Evolutionary conservation across 352 stramenopile genomes (phyloP), one percentile per base, ranked within the genome.

Genomic region (Pythium sp.): DNA sequence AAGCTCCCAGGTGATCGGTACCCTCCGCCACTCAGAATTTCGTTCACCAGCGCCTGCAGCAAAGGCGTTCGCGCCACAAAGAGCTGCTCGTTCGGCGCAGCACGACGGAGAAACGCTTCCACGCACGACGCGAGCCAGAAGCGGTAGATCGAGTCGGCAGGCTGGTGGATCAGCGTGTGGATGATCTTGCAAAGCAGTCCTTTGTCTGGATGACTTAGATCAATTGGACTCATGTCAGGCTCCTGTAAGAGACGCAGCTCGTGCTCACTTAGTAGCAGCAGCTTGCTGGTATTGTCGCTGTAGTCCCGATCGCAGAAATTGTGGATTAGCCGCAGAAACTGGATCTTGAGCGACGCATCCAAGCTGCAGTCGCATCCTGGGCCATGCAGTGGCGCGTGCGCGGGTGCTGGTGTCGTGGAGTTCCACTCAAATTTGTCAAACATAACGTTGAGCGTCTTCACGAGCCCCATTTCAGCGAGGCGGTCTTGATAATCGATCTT

Each of bases 111-210:
- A 78, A 98, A 99, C 24, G 95, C 95, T 79, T 99, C 96, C 8
- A 98, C 84, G 68, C 95, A 98, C n/a, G 91, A 98, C 2, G 96
- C 91, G 38, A 99, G 67, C 97, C 97, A 99, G 71, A 98, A 99
- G 18, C 93, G 85, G 65, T 99, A 98, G 49, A 96, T 95, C 11
- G 94, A 98, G 60, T 98, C 93, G 18, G 89, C 80, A 8, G 91
- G 85, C 71, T 99, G 95, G 26, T 86, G 70, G 47, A 97, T 91
- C 55, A 99, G 84, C 22, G 90, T 90, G 14, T 85, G 56, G 54
- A 98, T 92, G 58, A 97, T 93, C 69, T 97, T 97, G 70, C 93
- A 93, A 5, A 99, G 71, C 18, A 98, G 69, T 0, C 94, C 94
- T 30, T 94, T 94, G 46, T 92, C 73, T 1, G 76, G 41, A 62